Evolutionary conservation across 1,284 basidiomycete genomes (phyloP), one percentile per base, ranked within the genome.

Genomic region (Dichomitus squalens): DNA sequence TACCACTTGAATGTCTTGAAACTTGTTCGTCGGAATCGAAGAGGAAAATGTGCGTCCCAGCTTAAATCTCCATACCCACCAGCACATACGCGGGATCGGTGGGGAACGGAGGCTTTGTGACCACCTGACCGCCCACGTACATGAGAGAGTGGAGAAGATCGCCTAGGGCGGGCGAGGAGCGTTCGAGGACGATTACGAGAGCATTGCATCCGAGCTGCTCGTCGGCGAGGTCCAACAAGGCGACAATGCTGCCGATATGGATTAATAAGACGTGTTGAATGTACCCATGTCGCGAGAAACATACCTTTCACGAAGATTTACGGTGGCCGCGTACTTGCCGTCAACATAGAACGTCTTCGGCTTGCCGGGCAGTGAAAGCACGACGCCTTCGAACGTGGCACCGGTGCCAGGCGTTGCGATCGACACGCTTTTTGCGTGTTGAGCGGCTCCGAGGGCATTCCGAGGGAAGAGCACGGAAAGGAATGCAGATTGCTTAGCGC

Each of bases 41-140:
- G 18, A 34, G 7, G 29, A 47, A 31, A 47, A 5, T 39, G n/a
- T 41, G 25, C 20, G 11, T 18, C 16, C 12, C 21, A 6, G 34
- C 21, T 18, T 74, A 91, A 52, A 92, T 84, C 66, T 92, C 90
- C 72, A 92, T 76, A 49, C 90, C 90, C 55, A 92, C 87, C 36
- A 92, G 83, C 36, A 92, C 82, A 67, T 85, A 89, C 20, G 84
- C 81, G 20, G 86, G 79, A 67, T 89, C 83, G 54, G 86, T 81
- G 68, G 83, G 77, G 77, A 89, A 92, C 27, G 83, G 82, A 55
- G 90, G 88, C 68, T 84, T 86, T 46, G 88, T 89, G 55, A 92
- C 86, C 53, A 92, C 85, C 43, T 79, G 82, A 52, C 87, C 90
- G 60, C 90, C 90, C 52, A 92, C 87, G 72, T 92, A 93, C 88